Conservation (phyloP, 2,329 filamentous ascomycete species). For the Pyricularia sp. region DNA sequence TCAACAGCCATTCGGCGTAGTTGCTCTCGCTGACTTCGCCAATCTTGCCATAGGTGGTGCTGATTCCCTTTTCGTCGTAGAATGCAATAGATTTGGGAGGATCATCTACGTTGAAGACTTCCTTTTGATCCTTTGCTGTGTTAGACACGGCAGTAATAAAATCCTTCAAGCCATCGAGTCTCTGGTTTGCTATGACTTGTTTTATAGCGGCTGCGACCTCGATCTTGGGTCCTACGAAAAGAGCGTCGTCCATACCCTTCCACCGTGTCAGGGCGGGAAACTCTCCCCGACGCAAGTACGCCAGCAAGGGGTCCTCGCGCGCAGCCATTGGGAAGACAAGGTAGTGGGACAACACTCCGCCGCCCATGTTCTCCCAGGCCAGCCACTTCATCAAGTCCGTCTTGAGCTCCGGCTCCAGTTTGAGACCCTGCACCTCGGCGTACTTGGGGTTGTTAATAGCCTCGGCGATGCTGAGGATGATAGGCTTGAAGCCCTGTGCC, state of each 20-base stretch:
- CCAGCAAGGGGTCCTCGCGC: conserved; percentile 58
- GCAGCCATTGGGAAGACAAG: conserved; percentile 74
- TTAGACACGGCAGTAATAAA: conserved; percentile 47
- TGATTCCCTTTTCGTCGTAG: conserved; percentile 54
- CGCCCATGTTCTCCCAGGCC: conserved; percentile 85
- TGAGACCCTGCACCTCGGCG: conserved; percentile 48
- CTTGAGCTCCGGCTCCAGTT: conserved; percentile 50
- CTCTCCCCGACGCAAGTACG: conserved; percentile 61
- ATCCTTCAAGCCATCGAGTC: conserved; percentile 42
- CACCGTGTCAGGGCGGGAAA: conserved; percentile 64
- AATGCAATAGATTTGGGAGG: conserved; percentile 56
- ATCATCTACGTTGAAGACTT: conserved; percentile 52
- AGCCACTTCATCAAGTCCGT: conserved; percentile 71
- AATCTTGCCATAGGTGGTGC: conserved; percentile 53
- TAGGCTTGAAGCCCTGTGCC: conserved; percentile 79
- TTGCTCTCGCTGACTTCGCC: conserved; percentile 45
- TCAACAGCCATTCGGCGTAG: conserved; percentile 46
- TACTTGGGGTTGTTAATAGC: conserved; percentile 75
- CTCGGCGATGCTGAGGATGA: conserved; percentile 67
- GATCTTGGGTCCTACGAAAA: conserved; percentile 58
- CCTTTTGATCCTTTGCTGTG: conserved; percentile 16
- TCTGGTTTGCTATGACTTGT: conserved; percentile 40
- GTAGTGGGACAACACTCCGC: conserved; percentile 67
- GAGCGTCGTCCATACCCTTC: conserved; percentile 53
- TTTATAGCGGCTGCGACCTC: conserved; percentile 52